Evolutionary conservation across 2,329 filamentous ascomycete species (phyloP), one percentile per base, ranked within the genome.

Genomic region (Elsinoe fawcettii): DNA sequence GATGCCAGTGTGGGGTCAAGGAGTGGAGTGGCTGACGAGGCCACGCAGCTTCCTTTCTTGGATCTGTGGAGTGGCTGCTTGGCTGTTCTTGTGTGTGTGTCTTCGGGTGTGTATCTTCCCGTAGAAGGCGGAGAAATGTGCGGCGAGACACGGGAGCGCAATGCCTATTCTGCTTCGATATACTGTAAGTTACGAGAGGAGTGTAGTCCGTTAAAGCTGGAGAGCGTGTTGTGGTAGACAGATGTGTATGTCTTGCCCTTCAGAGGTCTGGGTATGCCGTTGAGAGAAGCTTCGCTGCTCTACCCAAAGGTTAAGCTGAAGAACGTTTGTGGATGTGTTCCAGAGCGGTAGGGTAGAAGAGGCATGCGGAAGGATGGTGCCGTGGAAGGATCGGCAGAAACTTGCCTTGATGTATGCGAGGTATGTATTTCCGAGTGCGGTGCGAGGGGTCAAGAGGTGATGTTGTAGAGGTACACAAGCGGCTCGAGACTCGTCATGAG

Each of bases 31-130:
- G 46, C 46, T 51, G 46, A 51, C 46, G 46, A 51, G 46, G 46
- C 46, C 46, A 18, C 27, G 46, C 46, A 51, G 46, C 46, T 51
- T 51, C 46, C 27, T 18, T 51, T 51, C 46, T 51, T 51, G 46
- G 46, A 34, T 6, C 9, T 32, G 25, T 51, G 46, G 46, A 30
- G 25, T 32, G 46, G 25, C 25, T 27, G 46, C 46, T 51, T 51
- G 46, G 46, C 46, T 22, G 14, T 6, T 23, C 44, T 32, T 49
- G 27, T 16, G 23, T n/a, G 23, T 32, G 11, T 27, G 5, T 18
- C 16, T 25, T 51, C 18, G 39, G 6, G 16, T 44, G 39, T 20
- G 16, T 12, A 5, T 44, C 16, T 8, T 23, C n/a, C 39, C 7
- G 8, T 3, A 20, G 20, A 23, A 22, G 39, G 5, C 16, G 39